These are phyloP conservation scores for Eutreptiella sp. DNA, from an alignment of 208 protist genomes.

Conservation along the genomic window DNA sequence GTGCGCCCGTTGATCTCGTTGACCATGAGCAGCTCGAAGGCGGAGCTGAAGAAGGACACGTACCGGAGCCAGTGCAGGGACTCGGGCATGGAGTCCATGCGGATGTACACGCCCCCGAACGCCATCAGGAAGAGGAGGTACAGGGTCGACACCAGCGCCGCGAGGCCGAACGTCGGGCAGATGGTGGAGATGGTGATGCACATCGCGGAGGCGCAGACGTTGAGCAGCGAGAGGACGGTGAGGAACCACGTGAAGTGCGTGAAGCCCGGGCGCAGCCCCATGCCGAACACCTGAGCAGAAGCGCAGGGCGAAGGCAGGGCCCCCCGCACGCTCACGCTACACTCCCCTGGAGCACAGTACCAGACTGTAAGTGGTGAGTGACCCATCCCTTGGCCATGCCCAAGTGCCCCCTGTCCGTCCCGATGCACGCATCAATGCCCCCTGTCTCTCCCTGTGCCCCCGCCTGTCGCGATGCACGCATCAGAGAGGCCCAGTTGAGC, in stretches of 20 bases:
- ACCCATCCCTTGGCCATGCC: too few species aligned
- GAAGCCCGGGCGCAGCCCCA: too few species aligned
- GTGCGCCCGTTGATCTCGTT: constrained; percentile 78
- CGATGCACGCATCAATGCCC: too few species aligned
- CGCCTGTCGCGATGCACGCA: too few species aligned
- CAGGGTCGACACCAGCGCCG: constrained; percentile 70
- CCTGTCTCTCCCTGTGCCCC: too few species aligned
- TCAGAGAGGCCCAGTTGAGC: too few species aligned
- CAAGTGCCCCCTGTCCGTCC: too few species aligned
- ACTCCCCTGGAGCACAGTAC: too few species aligned
- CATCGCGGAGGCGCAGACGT: constrained; percentile 64
- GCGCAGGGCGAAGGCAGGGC: too few species aligned
- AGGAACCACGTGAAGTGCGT: constrained; percentile 77
- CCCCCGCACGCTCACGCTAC: too few species aligned
- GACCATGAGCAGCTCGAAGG: constrained; percentile 79
- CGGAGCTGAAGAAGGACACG: constrained; percentile 74
- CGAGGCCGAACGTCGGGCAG: constrained; percentile 59
- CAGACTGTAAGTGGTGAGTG: too few species aligned
- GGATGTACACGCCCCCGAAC: constrained; percentile 79
- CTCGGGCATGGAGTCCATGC: constrained; percentile 61
- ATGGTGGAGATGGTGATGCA: constrained; percentile 69
- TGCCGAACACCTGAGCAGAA: too few species aligned
- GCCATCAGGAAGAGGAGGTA: constrained; percentile 81
- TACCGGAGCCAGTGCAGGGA: constrained; percentile 53
- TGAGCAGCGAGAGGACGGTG: constrained; percentile 66